A percentile compares a stretch with the other conserved stretches of the same genome.
Conservation (phyloP, 208 protist genomes). For the Leishmania tropica region DNA sequence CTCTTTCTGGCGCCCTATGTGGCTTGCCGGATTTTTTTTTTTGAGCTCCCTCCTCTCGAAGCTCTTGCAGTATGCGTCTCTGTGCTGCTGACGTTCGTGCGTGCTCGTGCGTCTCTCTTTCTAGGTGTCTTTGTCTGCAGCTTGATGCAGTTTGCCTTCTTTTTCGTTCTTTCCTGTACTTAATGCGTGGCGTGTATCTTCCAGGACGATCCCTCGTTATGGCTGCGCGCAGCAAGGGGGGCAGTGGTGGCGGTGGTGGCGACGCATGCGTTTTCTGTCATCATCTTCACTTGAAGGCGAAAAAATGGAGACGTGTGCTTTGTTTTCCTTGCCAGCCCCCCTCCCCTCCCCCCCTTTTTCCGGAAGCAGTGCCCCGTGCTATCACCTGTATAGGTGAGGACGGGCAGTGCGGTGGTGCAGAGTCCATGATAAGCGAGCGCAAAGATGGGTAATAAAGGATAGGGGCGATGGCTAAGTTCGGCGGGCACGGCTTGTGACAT, state of each 20-base stretch:
- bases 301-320: not conserved
- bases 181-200: not conserved
- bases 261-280: not conserved
- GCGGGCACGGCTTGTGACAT: not conserved
- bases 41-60: not conserved
- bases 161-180: slow-evolving; percentile 1
- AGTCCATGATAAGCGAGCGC: not conserved
- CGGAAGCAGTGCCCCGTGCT: not conserved
- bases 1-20: not conserved
- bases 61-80: not conserved
- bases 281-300: not conserved
- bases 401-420: not conserved
- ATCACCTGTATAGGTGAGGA: not conserved
- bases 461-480: not conserved
- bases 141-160: not conserved
- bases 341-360: not conserved
- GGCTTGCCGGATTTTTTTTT: not conserved
- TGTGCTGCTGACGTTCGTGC: not conserved
- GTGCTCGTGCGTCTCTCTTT: not conserved
- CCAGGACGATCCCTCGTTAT: not conserved
- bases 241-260: not conserved
- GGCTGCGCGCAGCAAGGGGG: not conserved
- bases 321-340: not conserved
- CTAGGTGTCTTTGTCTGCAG: not conserved
- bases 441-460: not conserved